A percentile compares a stretch with the other conserved stretches of the same genome.
Conservation (phyloP, 768 basidiomycete genomes). For the Boletellus ananiceps region DNA sequence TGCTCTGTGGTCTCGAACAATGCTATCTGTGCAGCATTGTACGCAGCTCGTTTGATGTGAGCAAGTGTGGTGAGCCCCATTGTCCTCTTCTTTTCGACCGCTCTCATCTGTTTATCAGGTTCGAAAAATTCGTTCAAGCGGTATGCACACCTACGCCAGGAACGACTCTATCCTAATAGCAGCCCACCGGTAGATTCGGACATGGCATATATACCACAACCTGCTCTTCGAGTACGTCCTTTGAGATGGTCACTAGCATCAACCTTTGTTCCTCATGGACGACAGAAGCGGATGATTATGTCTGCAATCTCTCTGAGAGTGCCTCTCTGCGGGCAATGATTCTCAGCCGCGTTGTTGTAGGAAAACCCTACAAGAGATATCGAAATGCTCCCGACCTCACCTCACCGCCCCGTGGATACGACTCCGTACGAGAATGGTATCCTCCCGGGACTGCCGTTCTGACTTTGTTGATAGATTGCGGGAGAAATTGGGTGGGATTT, state of each 20-base stretch:
- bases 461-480: constrained; percentile 39
- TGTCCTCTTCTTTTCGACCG: not conserved
- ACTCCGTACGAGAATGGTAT: constrained; percentile 44
- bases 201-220: constrained; percentile 62
- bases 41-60: constrained; percentile 55
- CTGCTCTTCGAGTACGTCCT: constrained; percentile 57
- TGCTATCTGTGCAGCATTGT: constrained; percentile 57
- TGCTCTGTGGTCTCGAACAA: constrained; percentile 45
- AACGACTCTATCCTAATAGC: not conserved
- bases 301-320: constrained; percentile 37
- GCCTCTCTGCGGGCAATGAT: constrained; percentile 48
- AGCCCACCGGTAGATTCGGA: constrained; percentile 46
- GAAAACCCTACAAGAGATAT: constrained; percentile 48
- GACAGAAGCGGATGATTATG: constrained; percentile 66
- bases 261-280: constrained; percentile 4
- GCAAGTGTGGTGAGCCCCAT: constrained; percentile 47
- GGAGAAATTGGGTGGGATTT: constrained; percentile 62
- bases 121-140: constrained; percentile 53
- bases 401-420: constrained; percentile 52
- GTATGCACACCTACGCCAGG: constrained; percentile 18
- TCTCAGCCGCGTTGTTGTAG: constrained; percentile 60
- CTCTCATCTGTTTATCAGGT: constrained; percentile 32
- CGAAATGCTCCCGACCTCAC: constrained; percentile 45
- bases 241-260: not conserved
- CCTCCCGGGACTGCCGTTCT: not conserved